These are phyloP conservation scores for Diaporthe ampelina DNA, from an alignment of 2,329 filamentous ascomycete genomes.

Conservation along the genomic window DNA sequence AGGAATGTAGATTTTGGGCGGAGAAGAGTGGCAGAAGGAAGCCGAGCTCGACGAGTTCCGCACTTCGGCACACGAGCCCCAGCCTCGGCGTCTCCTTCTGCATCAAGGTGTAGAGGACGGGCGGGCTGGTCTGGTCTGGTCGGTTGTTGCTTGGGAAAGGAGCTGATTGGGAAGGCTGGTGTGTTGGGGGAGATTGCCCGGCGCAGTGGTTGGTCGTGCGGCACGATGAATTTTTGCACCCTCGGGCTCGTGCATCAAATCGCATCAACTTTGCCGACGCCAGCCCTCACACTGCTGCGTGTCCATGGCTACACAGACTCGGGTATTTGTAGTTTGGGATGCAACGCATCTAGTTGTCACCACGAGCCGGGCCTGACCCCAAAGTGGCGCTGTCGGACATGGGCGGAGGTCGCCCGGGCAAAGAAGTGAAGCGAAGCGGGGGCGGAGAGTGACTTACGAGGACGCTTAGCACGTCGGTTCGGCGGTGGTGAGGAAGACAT, in stretches of 20 bases:
- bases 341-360: neutral
- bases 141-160: neutral
- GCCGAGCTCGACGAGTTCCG: neutral
- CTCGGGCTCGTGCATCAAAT: neutral
- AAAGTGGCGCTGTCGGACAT: conserved; percentile 8
- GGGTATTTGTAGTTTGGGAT: conserved; percentile 12
- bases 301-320: neutral
- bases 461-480: conserved; percentile 57
- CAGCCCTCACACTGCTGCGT: neutral
- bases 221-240: neutral
- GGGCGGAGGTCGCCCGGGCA: conserved; percentile 1
- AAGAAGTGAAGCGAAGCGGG: neutral
- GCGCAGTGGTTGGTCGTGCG: neutral
- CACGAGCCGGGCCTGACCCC: neutral
- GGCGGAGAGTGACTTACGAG: conserved; percentile 52
- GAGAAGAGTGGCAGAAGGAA: conserved; percentile 4
- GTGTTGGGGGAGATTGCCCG: neutral
- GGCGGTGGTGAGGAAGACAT: conserved; percentile 48
- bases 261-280: neutral
- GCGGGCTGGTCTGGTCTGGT: neutral
- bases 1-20: neutral
- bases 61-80: neutral
- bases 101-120: neutral
- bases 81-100: neutral
- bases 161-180: neutral